Base-by-base conservation (phyloP, 306 rosid species). In the Quercus alba region DNA sequence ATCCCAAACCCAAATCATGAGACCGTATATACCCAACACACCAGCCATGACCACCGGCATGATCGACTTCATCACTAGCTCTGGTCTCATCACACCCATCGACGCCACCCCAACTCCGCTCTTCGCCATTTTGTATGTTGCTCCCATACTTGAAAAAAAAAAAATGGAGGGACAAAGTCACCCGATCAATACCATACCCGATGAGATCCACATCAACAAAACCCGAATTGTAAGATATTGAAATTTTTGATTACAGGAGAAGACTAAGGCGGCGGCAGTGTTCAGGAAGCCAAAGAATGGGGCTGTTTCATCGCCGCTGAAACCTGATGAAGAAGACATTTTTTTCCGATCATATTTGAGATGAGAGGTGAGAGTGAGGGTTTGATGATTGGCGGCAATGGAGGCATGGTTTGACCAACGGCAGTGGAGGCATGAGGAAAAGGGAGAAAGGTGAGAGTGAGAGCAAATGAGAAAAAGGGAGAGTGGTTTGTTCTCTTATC, bases 81-180 rank as follows among this genome's bases (percentile, higher is more conserved):
- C 91, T 67, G 91, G 91, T 82, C 91, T 81, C 91, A 88, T 85
- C 77, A 88, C 91, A 20, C 91, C 91, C 91, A 88, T 88, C 70
- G 91, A 88, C 61, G 91, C 91, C 71, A 88, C 91, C 55, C 91
- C 86, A 0, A 88, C 91, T 25, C 91, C 89, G 56, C 91, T 88
- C 87, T 85, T 88, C 6, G 87, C 91, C 31, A 89, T 88, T 5
- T 87, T 89, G 67, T 88, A 88, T 46, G 91, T 86, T 3, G 91
- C 91, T 70, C 91, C 91, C 91, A 88, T 88, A 83, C 91, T 89
- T 83, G 80, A 15, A 52, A 61, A 38, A 33, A 52, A 61, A 73
- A 73, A 6, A 13, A 38, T 1, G 6, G 5, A 2, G 14, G 13
- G 9, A 30, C 75, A 25, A 38, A 2, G 14, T 18, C 9, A 30